A percentile compares a stretch with the other conserved stretches of the same genome.
Evolutionary conservation across 192 early-diverging fungal genomes (phyloP).

Genomic region (Rhizophagus prolifer): DNA sequence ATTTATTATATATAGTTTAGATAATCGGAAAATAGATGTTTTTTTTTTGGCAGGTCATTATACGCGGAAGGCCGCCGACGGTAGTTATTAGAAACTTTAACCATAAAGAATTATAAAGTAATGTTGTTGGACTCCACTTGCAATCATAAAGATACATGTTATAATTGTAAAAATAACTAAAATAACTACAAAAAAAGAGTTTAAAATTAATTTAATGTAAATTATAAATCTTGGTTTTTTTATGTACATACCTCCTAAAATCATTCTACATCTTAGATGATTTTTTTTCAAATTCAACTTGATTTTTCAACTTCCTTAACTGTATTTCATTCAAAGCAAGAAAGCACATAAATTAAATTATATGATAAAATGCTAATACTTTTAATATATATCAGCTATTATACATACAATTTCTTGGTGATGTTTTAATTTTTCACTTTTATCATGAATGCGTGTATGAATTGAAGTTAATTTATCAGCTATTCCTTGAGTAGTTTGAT

Average conservation of each 20-base stretch:
- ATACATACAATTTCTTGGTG: constrained; percentile 10
- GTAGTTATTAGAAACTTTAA: too few species aligned
- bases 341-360: background rate
- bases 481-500: background rate
- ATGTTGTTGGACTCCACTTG: too few species aligned
- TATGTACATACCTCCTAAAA: constrained; percentile 14
- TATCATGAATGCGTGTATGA: background rate
- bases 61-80: too few species aligned
- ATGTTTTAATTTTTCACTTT: constrained; percentile 8
- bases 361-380: background rate
- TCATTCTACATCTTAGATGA: background rate
- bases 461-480: background rate
- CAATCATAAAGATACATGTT: too few species aligned
- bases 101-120: too few species aligned
- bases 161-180: too few species aligned
- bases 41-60: too few species aligned
- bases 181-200: too few species aligned
- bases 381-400: background rate
- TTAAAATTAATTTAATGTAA: too few species aligned
- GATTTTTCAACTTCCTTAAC: constrained; percentile 3
- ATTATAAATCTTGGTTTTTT: too few species aligned
- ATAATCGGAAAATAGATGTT: too few species aligned
- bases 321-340: background rate
- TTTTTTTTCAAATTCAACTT: constrained; percentile 19
- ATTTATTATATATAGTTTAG: too few species aligned